phyloP scores from a whole-genome alignment of 495 filamentous ascomycete species.

The Schizothecium vesticola region DNA sequence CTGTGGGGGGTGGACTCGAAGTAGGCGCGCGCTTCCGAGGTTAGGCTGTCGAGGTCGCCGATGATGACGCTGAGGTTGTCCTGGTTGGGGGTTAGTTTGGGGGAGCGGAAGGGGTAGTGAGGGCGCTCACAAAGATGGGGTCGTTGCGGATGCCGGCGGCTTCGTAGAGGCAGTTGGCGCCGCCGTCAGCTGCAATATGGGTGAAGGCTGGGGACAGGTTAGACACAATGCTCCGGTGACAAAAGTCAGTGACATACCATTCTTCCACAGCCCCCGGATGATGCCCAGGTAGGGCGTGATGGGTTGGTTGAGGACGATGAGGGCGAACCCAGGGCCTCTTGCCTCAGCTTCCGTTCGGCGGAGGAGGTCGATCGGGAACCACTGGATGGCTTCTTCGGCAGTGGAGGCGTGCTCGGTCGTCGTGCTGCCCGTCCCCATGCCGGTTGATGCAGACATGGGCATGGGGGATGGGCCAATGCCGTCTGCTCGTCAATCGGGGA shows the following conservation, averaged over 20 bases:
- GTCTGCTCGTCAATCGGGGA: background rate
- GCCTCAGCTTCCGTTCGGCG: background rate
- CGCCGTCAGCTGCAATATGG: slow-evolving; percentile 81
- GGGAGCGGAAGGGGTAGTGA: background rate
- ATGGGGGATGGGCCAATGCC: background rate
- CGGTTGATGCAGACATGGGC: background rate
- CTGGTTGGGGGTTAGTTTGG: slow-evolving; percentile 16
- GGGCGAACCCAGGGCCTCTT: slow-evolving; percentile 38
- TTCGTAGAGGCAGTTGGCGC: slow-evolving; percentile 75
- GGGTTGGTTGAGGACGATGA: slow-evolving; percentile 69
- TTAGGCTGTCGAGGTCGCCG: slow-evolving; percentile 86
- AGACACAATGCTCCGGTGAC: slow-evolving; percentile 1
- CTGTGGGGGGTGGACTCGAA: slow-evolving; percentile 43
- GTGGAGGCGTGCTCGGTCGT: background rate
- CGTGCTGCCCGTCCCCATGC: slow-evolving; percentile 1
- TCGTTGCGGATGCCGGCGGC: slow-evolving; percentile 27
- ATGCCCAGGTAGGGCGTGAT: slow-evolving; percentile 49
- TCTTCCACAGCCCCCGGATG: slow-evolving; percentile 49
- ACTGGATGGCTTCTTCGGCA: slow-evolving; percentile 11
- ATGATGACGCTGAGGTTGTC: slow-evolving; percentile 63
- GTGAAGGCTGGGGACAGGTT: slow-evolving; percentile 42
- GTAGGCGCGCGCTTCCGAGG: slow-evolving; percentile 48
- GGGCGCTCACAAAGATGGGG: slow-evolving; percentile 19
- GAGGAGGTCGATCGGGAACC: slow-evolving; percentile 29
- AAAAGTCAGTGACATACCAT: slow-evolving; percentile 41